Percentiles rank a stretch among this genome's conserved stretches.
These are phyloP conservation scores for Penicillium samsonianum DNA, from an alignment of 495 filamentous ascomycete genomes.

Conservation along the genomic window DNA sequence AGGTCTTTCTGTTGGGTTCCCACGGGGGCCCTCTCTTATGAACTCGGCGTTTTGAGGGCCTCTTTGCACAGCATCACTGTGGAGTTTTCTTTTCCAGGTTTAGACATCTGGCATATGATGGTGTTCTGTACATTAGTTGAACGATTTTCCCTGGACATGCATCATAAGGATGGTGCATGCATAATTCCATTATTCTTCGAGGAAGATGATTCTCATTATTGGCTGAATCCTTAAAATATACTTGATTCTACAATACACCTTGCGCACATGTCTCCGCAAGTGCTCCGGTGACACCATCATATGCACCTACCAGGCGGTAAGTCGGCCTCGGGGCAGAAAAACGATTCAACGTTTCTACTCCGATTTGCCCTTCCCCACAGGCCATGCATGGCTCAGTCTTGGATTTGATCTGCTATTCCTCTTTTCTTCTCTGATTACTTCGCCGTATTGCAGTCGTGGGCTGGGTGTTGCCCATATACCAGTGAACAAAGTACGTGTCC, in stretches of 20 bases:
- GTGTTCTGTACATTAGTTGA: conserved; percentile 48
- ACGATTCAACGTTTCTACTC: conserved; percentile 9
- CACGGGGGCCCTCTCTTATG: conserved; percentile 18
- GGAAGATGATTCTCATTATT: background rate
- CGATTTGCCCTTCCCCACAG: conserved; percentile 12
- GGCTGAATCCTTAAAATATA: background rate
- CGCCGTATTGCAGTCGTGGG: background rate
- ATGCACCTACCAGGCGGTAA: conserved; percentile 8
- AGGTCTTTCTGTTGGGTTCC: conserved; percentile 13
- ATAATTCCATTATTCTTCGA: conserved; percentile 7
- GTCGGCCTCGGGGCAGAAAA: conserved; percentile 16
- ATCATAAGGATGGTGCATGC: conserved; percentile 7
- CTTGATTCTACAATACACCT: background rate
- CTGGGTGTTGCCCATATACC: background rate
- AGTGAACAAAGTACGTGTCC: background rate
- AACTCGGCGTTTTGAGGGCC: conserved; percentile 27
- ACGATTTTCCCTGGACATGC: conserved; percentile 8
- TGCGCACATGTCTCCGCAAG: background rate
- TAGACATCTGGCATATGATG: conserved; percentile 32
- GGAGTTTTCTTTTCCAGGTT: conserved; percentile 40
- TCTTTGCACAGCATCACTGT: conserved; percentile 41
- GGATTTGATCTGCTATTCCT: conserved; percentile 5
- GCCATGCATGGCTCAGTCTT: conserved; percentile 12
- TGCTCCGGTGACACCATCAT: conserved; percentile 8
- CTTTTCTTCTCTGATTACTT: background rate